Evolutionary conservation across 305 asterid genomes (phyloP).

Genomic region (Ruellia speciosa): DNA sequence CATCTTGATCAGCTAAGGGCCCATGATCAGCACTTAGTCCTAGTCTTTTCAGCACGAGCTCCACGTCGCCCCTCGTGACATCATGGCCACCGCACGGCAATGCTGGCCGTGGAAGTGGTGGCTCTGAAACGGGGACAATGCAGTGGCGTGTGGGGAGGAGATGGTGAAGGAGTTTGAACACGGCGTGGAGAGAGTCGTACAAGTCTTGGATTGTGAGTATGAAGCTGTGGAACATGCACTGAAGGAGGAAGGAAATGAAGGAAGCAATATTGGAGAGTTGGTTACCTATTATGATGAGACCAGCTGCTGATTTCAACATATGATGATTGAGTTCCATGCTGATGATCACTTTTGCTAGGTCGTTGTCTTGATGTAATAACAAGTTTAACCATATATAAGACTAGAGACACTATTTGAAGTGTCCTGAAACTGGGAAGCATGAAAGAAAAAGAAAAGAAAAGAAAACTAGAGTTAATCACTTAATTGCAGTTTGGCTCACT

Average conservation of each 20-base stretch:
- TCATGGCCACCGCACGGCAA: not conserved
- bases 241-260: conserved; percentile 22
- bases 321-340: too few species aligned
- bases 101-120: not conserved
- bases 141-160: too few species aligned
- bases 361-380: too few species aligned
- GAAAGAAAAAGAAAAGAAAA: too few species aligned
- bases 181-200: conserved; percentile 12
- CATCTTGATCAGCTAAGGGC: too few species aligned
- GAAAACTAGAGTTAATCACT: too few species aligned
- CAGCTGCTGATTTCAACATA: conserved; percentile 14
- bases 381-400: too few species aligned
- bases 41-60: conserved; percentile 22
- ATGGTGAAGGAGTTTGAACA: not conserved
- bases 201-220: conserved; percentile 27
- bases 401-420: too few species aligned
- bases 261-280: conserved; percentile 19
- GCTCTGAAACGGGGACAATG: too few species aligned
- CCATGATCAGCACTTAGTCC: not conserved
- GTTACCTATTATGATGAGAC: conserved; percentile 20
- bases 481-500: too few species aligned
- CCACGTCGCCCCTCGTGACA: conserved; percentile 8
- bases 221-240: conserved; percentile 23
- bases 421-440: too few species aligned
- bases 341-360: too few species aligned